Conservation (phyloP, 2,329 filamentous ascomycete species). For the Epichloe gansuensis region DNA sequence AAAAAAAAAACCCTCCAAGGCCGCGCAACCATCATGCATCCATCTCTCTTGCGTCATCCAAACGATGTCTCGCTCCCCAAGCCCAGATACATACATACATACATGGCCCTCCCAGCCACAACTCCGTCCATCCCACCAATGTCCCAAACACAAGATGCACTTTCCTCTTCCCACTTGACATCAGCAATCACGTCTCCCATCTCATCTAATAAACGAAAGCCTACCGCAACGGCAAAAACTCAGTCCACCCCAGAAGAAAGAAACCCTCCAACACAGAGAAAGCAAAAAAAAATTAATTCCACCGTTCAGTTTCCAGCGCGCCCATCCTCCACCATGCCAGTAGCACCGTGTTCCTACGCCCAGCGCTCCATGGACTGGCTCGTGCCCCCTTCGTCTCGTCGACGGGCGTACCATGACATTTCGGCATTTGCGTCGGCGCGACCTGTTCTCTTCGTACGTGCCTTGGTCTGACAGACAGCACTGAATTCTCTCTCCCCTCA, state of each 20-base stretch:
- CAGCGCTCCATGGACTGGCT: conserved; percentile 34
- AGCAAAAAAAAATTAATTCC: not conserved
- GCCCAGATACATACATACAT: not conserved
- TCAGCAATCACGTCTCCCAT: too few species aligned
- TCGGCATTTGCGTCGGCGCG: conserved; percentile 46
- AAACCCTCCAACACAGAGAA: not conserved
- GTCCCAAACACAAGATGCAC: too few species aligned
- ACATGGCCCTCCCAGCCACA: too few species aligned
- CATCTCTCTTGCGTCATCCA: conserved; percentile 1
- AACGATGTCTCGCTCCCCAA: not conserved
- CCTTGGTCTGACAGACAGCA: not conserved
- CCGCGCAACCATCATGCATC: not conserved
- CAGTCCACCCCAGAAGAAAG: not conserved
- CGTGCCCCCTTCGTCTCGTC: conserved; percentile 48
- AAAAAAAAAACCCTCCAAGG: not conserved
- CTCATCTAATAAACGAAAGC: too few species aligned
- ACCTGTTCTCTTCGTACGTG: conserved; percentile 55
- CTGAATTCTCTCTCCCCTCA: too few species aligned
- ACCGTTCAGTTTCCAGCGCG: too few species aligned
- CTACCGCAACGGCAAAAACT: too few species aligned
- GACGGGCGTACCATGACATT: conserved; percentile 39
- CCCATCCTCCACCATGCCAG: not conserved
- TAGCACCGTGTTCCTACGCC: conserved; percentile 23
- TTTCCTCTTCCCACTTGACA: too few species aligned
- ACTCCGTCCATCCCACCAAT: not conserved